Evolutionary conservation across 768 basidiomycete species (phyloP).

Genomic region (Podaxis sp.): DNA sequence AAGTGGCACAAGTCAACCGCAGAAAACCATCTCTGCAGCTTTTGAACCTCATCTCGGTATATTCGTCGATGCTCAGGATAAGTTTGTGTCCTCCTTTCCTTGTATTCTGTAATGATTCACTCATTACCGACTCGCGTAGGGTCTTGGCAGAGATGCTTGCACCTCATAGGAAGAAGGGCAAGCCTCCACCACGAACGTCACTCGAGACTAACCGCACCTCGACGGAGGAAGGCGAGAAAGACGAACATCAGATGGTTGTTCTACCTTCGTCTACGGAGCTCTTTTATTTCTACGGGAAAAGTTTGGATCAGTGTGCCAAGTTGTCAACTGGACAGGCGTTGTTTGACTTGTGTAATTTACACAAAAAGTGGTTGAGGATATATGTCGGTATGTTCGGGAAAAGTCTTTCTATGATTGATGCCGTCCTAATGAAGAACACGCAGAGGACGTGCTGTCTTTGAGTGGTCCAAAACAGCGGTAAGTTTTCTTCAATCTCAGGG

Average conservation of each 20-base stretch:
- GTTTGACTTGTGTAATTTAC: slow-evolving; percentile 76
- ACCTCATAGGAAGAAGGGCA: slow-evolving; percentile 59
- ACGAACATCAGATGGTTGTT: slow-evolving; percentile 58
- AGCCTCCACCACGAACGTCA: slow-evolving; percentile 59
- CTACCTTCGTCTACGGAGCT: slow-evolving; percentile 93
- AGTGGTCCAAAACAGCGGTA: slow-evolving; percentile 67
- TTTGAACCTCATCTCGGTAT: slow-evolving; percentile 93
- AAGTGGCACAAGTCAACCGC: slow-evolving; percentile 47
- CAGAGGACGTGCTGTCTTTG: slow-evolving; percentile 84
- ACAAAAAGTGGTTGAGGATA: slow-evolving; percentile 91
- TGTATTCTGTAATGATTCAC: not conserved
- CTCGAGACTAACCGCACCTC: slow-evolving; percentile 53
- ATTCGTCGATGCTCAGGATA: slow-evolving; percentile 96
- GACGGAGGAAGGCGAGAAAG: slow-evolving; percentile 40
- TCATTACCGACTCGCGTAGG: slow-evolving; percentile 37
- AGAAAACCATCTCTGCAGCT: slow-evolving; percentile 80
- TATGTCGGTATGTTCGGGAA: slow-evolving; percentile 63
- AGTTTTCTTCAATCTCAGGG: not conserved
- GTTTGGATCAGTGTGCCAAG: slow-evolving; percentile 90
- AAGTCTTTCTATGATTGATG: not conserved
- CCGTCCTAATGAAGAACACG: not conserved
- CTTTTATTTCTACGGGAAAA: slow-evolving; percentile 97
- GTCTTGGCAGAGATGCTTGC: slow-evolving; percentile 90
- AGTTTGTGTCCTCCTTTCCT: slow-evolving; percentile 44
- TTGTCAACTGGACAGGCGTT: slow-evolving; percentile 83